Base-by-base conservation (phyloP, 73 alveolate genomes). In the Paramecium bursaria region DNA sequence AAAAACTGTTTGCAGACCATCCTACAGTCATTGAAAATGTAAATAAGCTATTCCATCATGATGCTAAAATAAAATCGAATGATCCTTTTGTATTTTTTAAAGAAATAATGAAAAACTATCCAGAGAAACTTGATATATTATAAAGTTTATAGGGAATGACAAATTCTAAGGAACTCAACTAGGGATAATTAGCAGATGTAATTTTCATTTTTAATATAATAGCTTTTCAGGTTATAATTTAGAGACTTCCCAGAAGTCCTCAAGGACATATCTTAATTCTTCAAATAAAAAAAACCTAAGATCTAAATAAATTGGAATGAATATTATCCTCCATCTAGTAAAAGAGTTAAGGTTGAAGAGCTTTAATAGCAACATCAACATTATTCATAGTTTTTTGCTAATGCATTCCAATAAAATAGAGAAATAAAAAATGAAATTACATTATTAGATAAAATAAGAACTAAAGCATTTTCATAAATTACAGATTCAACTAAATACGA, bases 11-110 rank as follows among this genome's bases (percentile, higher is more conserved):
- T 42, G 33, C 82, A 0, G 55, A 67, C 44, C 44, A 67, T 10
- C 82, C 82, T 39, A 39, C 60, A 7, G 82, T 67, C 4, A 42
- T 67, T 67, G 82, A 67, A 39, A 42, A 67, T 67, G 82, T 67
- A 13, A 67, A 67, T 42, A 67, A 35, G 44, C 44, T 67, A 42
- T 67, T 67, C 44, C 44, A 67, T 67, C 82, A 67, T 67, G 82
- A 67, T 67, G 82, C 82, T 39, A 0, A 57, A 67, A 67, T 67
- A 53, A 67, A 67, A 17, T 35, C 60, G 3, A n/a, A 67, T 67
- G 82, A 67, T 35, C 15, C 82, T 3, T 21, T 67, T 9, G 15
- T 39, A 67, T n/a, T 39, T 39, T 17, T 67, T 19, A 35, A 33
- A 13, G 19, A 1, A 3, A 4, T 35, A 5, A 39, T 67, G 33